phyloP scores from a whole-genome alignment of 345 rosid species.

The Corchorus capsularis region DNA sequence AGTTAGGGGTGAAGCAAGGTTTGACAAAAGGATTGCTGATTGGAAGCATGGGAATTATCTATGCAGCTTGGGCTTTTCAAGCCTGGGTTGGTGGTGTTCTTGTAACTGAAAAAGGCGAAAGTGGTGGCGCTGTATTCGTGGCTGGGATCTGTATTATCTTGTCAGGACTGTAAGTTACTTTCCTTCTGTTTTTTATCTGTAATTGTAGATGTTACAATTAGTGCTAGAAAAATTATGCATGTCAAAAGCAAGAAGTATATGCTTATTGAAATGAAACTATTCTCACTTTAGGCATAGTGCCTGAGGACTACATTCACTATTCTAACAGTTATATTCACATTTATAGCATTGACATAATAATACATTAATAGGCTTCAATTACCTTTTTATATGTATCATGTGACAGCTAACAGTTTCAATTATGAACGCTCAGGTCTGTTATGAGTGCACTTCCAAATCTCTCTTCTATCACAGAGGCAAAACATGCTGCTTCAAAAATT shows the following conservation, averaged over 20 bases:
- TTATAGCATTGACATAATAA: too few relatives aligned
- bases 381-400: too few relatives aligned
- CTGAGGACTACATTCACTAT: neutral
- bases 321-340: neutral
- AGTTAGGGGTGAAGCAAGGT: conserved; percentile 53
- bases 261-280: neutral
- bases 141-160: conserved; percentile 41
- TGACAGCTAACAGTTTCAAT: neutral
- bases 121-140: conserved; percentile 48
- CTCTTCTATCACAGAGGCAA: conserved; percentile 43
- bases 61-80: conserved; percentile 50
- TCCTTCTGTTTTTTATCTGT: neutral
- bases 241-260: neutral
- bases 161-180: conserved; percentile 55
- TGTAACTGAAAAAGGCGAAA: conserved; percentile 48
- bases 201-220: neutral
- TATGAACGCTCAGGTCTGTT: conserved; percentile 33
- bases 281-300: neutral
- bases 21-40: conserved; percentile 53
- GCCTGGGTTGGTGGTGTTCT: conserved; percentile 59
- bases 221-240: neutral
- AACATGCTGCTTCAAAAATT: conserved; percentile 36
- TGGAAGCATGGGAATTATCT: conserved; percentile 58
- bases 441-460: conserved; percentile 50
- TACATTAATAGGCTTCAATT: too few relatives aligned